Evolutionary conservation across 768 basidiomycete genomes (phyloP).

Genomic region (Kwoniella botswanensis): DNA sequence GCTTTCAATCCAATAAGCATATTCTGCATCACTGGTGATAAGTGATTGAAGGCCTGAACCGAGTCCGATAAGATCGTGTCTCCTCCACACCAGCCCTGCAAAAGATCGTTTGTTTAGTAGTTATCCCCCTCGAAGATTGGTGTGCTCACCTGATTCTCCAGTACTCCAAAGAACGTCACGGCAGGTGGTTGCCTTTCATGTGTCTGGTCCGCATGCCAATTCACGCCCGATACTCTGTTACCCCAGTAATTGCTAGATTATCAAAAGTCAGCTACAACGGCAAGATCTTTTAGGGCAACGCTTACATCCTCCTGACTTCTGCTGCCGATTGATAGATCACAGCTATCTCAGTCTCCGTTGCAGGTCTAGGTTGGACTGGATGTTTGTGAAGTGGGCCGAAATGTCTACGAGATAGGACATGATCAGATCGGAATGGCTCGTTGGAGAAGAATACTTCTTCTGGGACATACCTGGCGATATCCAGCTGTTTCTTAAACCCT

Average conservation of each 20-base stretch:
- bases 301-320: background rate
- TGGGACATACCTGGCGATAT: constrained; percentile 19
- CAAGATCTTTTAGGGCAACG: no score
- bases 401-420: background rate
- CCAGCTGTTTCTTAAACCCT: constrained; percentile 20
- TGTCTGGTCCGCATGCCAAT: constrained; percentile 30
- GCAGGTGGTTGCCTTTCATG: constrained; percentile 27
- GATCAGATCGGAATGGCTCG: background rate
- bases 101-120: no score
- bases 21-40: constrained; percentile 9
- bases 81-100: constrained; percentile 23
- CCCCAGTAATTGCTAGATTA: constrained; percentile 15
- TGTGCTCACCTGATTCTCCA: constrained; percentile 17
- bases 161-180: constrained; percentile 21
- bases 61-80: constrained; percentile 19
- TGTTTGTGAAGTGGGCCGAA: constrained; percentile 33
- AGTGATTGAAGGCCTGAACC: constrained; percentile 16
- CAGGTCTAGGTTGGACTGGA: constrained; percentile 17
- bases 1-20: constrained; percentile 17
- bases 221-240: constrained; percentile 3
- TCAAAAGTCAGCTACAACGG: no score
- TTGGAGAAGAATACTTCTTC: background rate
- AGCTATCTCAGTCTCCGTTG: constrained; percentile 11
- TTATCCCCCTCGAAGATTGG: background rate
- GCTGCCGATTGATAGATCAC: constrained; percentile 26